Evolutionary conservation across 805 yeast genomes (phyloP).

Genomic region (Myxozyma mucilagina): DNA sequence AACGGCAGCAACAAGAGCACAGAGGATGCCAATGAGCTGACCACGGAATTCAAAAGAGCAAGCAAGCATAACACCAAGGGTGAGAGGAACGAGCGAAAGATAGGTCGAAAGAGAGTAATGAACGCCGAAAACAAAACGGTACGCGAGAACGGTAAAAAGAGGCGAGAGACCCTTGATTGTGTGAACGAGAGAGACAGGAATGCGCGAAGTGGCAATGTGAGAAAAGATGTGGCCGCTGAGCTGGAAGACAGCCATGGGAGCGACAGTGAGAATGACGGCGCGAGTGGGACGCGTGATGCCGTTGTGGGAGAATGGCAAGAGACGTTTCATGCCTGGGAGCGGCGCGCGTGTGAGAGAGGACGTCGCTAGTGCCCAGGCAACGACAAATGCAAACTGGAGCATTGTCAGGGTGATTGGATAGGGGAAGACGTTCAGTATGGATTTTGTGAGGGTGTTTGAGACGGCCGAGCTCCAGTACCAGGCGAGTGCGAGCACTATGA

Average conservation of each 20-base stretch:
- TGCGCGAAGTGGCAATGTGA: slow-evolving; percentile 86
- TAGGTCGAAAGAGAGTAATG: slow-evolving; percentile 68
- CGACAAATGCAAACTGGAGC: slow-evolving; percentile 77
- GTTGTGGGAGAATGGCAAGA: slow-evolving; percentile 35
- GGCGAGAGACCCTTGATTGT: slow-evolving; percentile 93
- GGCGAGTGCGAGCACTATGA: slow-evolving; percentile 58
- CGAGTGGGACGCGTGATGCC: slow-evolving; percentile 48
- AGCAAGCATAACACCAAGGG: slow-evolving; percentile 78
- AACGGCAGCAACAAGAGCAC: slow-evolving; percentile 66
- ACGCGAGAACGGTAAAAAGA: slow-evolving; percentile 78
- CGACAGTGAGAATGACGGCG: slow-evolving; percentile 60
- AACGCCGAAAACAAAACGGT: slow-evolving; percentile 59
- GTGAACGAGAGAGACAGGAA: slow-evolving; percentile 94
- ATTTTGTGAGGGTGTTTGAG: slow-evolving; percentile 78
- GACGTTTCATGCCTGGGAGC: slow-evolving; percentile 40
- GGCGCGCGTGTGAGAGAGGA: slow-evolving; percentile 34
- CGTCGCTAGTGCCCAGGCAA: slow-evolving; percentile 45
- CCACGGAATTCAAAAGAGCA: slow-evolving; percentile 47
- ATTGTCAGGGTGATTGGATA: slow-evolving; percentile 90
- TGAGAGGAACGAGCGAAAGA: slow-evolving; percentile 72
- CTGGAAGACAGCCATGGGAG: slow-evolving; percentile 95
- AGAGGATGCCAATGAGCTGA: slow-evolving; percentile 62
- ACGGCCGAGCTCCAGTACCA: slow-evolving; percentile 86
- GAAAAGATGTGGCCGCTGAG: slow-evolving; percentile 87
- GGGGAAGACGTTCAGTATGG: slow-evolving; percentile 65